These are phyloP conservation scores for Gossypium mustelinum DNA, from an alignment of 345 rosid genomes.

Conservation along the genomic window DNA sequence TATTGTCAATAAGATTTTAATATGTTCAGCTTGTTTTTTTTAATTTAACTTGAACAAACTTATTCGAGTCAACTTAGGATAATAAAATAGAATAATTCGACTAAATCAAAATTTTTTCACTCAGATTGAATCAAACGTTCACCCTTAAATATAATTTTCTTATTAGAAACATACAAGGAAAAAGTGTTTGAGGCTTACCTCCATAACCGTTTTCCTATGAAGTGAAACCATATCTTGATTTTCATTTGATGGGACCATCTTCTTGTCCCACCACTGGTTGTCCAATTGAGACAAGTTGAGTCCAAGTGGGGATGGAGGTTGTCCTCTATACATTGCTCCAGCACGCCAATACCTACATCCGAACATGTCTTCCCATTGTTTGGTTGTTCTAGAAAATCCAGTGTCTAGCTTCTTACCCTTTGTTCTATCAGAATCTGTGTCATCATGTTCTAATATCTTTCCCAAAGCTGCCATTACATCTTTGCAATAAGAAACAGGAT, in stretches of 20 bases:
- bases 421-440: conserved; percentile 39
- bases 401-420: conserved; percentile 38
- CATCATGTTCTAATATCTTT: conserved; percentile 38
- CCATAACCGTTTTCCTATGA: conserved; percentile 11
- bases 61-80: too few relatives aligned
- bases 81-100: too few relatives aligned
- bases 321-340: conserved; percentile 17
- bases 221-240: conserved; percentile 1
- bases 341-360: conserved; percentile 42
- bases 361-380: conserved; percentile 41
- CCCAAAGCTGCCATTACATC: conserved; percentile 27
- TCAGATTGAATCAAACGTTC: too few relatives aligned
- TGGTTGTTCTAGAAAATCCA: conserved; percentile 37
- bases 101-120: too few relatives aligned
- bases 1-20: too few relatives aligned
- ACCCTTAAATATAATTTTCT: background rate
- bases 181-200: conserved; percentile 8
- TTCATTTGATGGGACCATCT: background rate
- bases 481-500: conserved; percentile 20
- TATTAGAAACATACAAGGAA: background rate
- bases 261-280: background rate
- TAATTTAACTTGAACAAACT: too few relatives aligned
- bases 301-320: conserved; percentile 12
- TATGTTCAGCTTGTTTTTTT: too few relatives aligned
- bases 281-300: conserved; percentile 8